Conservation (phyloP, 805 yeast genomes). For the Teunomyces panamensis region DNA sequence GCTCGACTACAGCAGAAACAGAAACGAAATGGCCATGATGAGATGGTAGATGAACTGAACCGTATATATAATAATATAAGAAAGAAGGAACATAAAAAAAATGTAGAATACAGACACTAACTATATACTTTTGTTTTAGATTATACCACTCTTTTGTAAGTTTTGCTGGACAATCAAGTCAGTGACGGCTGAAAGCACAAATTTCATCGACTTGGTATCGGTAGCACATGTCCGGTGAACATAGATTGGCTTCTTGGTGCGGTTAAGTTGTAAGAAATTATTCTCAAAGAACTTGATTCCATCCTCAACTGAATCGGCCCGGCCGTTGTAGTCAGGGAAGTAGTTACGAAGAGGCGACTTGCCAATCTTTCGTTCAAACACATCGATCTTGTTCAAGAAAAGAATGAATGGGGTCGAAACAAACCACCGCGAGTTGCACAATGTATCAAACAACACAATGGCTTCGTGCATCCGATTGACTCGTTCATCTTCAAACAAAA, state of each 20-base stretch:
- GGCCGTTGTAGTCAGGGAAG: conserved; percentile 76
- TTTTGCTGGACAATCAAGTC: conserved; percentile 86
- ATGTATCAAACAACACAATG: conserved; percentile 73
- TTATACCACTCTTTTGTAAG: conserved; percentile 71
- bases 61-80: conserved; percentile 5
- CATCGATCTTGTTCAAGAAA: conserved; percentile 84
- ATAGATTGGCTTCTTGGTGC: conserved; percentile 72
- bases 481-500: conserved; percentile 81
- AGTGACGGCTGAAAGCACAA: conserved; percentile 88
- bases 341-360: conserved; percentile 64
- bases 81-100: neutral
- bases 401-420: conserved; percentile 80
- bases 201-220: conserved; percentile 82
- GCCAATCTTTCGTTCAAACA: conserved; percentile 68
- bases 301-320: conserved; percentile 57
- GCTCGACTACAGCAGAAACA: conserved; percentile 79
- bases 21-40: conserved; percentile 88
- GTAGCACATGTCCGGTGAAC: conserved; percentile 96
- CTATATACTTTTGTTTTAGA: conserved; percentile 27
- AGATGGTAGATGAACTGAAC: conserved; percentile 46
- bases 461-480: conserved; percentile 93
- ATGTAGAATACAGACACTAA: neutral
- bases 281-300: conserved; percentile 71
- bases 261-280: conserved; percentile 61
- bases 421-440: conserved; percentile 86